phyloP scores from a whole-genome alignment of 2,329 filamentous ascomycete species.

The Chrysoporthe puriensis region DNA sequence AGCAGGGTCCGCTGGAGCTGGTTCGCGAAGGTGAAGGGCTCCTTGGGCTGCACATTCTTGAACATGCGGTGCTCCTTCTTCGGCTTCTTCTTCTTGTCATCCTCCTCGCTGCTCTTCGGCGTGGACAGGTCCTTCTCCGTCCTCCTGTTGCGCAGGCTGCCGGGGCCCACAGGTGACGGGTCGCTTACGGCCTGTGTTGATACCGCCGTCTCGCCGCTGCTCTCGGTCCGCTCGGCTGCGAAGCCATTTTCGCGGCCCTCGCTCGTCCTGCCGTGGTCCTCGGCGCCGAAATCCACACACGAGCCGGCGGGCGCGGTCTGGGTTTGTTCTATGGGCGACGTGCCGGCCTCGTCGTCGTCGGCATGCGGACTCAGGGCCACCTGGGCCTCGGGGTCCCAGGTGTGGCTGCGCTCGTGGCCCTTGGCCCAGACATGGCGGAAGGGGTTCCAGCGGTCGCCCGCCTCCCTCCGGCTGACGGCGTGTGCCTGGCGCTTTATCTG shows the following conservation, averaged over 20 bases:
- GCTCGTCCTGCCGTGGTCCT: constrained; percentile 9
- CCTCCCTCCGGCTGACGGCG: constrained; percentile 42
- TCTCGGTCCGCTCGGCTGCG: constrained; percentile 32
- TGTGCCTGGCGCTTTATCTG: constrained; percentile 50
- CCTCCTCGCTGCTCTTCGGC: constrained; percentile 27
- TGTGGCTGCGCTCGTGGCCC: constrained; percentile 36
- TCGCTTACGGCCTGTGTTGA: constrained; percentile 16
- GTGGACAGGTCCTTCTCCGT: constrained; percentile 32
- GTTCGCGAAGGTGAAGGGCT: constrained; percentile 62
- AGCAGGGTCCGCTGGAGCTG: constrained; percentile 77
- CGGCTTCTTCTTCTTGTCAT: constrained; percentile 40
- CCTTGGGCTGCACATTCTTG: constrained; percentile 52
- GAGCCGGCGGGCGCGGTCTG: constrained; percentile 35
- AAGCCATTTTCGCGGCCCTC: constrained; percentile 34
- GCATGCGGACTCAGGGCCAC: constrained; percentile 28
- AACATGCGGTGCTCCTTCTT: constrained; percentile 46
- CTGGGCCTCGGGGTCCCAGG: constrained; percentile 45
- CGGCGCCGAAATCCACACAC: neutral
- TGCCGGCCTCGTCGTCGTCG: constrained; percentile 33
- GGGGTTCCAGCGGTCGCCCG: constrained; percentile 46
- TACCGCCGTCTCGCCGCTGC: constrained; percentile 32
- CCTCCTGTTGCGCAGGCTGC: constrained; percentile 30
- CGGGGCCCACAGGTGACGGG: constrained; percentile 13
- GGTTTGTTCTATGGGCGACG: constrained; percentile 40
- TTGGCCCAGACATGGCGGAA: constrained; percentile 48